Evolutionary conservation across 139 green algal genomes (phyloP).

Genomic region (Micractinium conductrix): DNA sequence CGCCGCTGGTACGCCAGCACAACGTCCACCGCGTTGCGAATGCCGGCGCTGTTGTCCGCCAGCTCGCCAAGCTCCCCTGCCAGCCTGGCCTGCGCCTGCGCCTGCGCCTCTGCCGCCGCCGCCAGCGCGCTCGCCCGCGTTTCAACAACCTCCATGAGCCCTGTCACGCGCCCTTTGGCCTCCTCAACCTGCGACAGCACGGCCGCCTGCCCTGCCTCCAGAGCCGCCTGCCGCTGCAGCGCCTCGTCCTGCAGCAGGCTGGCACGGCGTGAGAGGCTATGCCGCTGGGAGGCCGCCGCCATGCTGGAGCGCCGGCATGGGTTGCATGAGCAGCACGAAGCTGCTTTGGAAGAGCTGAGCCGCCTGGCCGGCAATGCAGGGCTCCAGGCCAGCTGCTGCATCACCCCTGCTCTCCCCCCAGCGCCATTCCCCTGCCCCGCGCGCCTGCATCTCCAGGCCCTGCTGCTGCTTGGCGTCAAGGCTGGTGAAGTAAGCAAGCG

Average conservation of each 20-base stretch:
- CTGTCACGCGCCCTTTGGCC: background rate
- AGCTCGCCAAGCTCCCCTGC: conserved; percentile 9
- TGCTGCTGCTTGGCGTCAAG: conserved; percentile 22
- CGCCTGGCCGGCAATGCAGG: no score
- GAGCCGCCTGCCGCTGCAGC: background rate
- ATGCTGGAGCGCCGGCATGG: no score
- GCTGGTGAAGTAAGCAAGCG: conserved; percentile 8
- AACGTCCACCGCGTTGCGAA: conserved; percentile 32
- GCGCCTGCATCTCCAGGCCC: conserved; percentile 18
- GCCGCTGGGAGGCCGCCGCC: background rate
- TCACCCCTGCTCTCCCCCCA: no score
- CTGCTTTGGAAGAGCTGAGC: no score
- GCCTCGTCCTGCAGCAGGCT: background rate
- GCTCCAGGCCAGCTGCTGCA: no score
- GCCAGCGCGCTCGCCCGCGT: conserved; percentile 3
- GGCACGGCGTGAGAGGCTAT: background rate
- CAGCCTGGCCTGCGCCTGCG: conserved; percentile 9
- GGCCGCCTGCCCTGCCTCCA: conserved; percentile 23
- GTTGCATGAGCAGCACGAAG: no score
- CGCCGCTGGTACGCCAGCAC: conserved; percentile 41
- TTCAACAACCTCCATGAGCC: conserved; percentile 20
- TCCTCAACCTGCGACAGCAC: background rate
- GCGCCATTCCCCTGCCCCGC: background rate
- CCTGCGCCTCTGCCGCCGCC: background rate
- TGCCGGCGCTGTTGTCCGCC: conserved; percentile 13